Conservation (phyloP, 1,284 basidiomycete genomes). For the Pascua guehoae region DNA sequence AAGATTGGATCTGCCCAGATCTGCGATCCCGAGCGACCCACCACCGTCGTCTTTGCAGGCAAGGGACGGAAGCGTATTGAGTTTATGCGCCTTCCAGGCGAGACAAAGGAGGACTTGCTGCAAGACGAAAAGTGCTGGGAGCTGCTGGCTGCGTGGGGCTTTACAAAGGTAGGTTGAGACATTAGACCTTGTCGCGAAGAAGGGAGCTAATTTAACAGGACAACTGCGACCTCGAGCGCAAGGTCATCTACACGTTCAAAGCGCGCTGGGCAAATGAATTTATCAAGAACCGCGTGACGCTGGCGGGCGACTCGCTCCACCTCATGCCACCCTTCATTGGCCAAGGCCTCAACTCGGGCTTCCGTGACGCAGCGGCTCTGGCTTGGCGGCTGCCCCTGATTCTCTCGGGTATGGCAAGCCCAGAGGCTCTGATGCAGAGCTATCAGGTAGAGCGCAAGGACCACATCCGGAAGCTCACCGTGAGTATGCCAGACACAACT, state of each 20-base stretch:
- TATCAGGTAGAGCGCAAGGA: constrained; percentile 18
- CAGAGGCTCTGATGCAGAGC: constrained; percentile 8
- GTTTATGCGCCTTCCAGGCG: constrained; percentile 21
- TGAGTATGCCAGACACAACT: neutral
- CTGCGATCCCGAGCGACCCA: constrained; percentile 23
- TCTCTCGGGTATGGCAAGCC: constrained; percentile 7
- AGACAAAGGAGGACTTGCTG: constrained; percentile 11
- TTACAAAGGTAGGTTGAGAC: neutral
- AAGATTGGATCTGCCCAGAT: constrained; percentile 13
- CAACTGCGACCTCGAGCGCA: constrained; percentile 23
- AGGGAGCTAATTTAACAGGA: neutral
- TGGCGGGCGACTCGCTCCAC: constrained; percentile 20
- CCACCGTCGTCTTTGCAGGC: constrained; percentile 17
- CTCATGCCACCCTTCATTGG: constrained; percentile 28
- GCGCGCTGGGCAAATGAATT: constrained; percentile 23
- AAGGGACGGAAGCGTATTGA: constrained; percentile 18
- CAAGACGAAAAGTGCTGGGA: constrained; percentile 13
- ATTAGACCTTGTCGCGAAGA: no score
- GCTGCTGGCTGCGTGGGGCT: constrained; percentile 14
- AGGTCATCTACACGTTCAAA: constrained; percentile 23
- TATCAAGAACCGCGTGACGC: constrained; percentile 14
- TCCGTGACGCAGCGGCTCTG: constrained; percentile 20
- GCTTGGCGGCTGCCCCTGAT: constrained; percentile 21
- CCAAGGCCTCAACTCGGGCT: constrained; percentile 25
- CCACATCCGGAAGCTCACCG: constrained; percentile 13